These are phyloP conservation scores for Gracilaria domingensis DNA, from an alignment of 23 red algal genomes.

Conservation along the genomic window DNA sequence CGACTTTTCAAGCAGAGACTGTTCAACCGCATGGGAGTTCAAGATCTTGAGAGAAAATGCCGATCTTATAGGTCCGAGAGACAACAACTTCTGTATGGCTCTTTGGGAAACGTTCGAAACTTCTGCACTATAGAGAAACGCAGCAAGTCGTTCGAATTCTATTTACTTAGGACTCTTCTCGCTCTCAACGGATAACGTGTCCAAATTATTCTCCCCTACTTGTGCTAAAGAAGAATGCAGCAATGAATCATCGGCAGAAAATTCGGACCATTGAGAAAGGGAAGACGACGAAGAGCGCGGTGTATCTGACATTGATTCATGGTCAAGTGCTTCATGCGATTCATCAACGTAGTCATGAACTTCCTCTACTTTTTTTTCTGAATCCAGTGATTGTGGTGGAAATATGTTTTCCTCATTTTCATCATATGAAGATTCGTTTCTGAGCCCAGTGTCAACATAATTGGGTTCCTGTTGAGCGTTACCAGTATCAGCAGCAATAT, in stretches of 20 bases:
- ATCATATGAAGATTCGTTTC: background rate
- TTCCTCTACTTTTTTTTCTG: background rate
- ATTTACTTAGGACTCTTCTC: background rate
- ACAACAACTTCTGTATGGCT: background rate
- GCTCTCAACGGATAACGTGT: background rate
- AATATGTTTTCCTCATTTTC: background rate
- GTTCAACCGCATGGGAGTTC: background rate
- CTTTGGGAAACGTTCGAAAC: background rate
- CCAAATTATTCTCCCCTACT: background rate
- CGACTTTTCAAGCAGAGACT: background rate
- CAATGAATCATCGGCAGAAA: background rate
- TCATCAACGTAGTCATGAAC: background rate
- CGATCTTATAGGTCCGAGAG: background rate
- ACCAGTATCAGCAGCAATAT: background rate
- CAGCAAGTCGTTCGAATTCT: background rate
- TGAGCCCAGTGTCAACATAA: background rate
- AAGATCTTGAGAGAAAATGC: background rate
- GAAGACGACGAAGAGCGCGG: background rate
- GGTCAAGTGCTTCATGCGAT: background rate
- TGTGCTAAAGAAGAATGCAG: background rate
- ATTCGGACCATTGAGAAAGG: background rate
- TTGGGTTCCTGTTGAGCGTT: background rate
- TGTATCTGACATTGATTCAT: background rate
- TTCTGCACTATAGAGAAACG: background rate
- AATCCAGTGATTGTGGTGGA: background rate